phyloP scores from a whole-genome alignment of 345 rosid genomes.

The Ailanthus altissimus region DNA sequence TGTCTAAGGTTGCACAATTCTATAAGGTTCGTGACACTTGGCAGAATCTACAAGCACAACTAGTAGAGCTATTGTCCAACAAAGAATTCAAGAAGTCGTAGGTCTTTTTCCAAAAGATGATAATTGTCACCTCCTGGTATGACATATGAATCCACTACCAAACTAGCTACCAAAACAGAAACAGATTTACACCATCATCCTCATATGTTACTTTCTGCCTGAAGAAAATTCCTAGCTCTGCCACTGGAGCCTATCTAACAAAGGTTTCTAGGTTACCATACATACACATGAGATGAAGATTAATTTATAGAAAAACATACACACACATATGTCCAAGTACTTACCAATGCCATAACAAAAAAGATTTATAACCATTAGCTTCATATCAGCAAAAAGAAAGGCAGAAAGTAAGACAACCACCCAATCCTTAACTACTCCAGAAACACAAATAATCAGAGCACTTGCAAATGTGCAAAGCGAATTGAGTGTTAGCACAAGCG shows the following conservation, averaged over 20 bases:
- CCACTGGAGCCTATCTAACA: background rate
- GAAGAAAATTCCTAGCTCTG: background rate
- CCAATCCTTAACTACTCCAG: conserved; percentile 99
- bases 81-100: background rate
- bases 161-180: background rate
- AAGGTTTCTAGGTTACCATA: background rate
- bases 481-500: conserved; percentile 66
- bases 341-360: conserved; percentile 88
- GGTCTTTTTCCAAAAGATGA: background rate
- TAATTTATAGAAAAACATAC: background rate
- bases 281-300: conserved; percentile 14
- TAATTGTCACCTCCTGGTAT: background rate
- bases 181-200: background rate
- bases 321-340: conserved; percentile 20
- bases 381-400: conserved; percentile 84
- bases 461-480: conserved; percentile 94
- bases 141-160: background rate
- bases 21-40: no score
- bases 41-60: background rate
- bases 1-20: no score
- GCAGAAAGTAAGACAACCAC: conserved; percentile 93
- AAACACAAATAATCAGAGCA: conserved; percentile 96
- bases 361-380: conserved; percentile 83
- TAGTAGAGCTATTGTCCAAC: background rate
- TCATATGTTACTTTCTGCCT: background rate